Evolutionary conservation across 2,329 filamentous ascomycete genomes (phyloP).

Genomic region (Mycosphaerella arachidis): DNA sequence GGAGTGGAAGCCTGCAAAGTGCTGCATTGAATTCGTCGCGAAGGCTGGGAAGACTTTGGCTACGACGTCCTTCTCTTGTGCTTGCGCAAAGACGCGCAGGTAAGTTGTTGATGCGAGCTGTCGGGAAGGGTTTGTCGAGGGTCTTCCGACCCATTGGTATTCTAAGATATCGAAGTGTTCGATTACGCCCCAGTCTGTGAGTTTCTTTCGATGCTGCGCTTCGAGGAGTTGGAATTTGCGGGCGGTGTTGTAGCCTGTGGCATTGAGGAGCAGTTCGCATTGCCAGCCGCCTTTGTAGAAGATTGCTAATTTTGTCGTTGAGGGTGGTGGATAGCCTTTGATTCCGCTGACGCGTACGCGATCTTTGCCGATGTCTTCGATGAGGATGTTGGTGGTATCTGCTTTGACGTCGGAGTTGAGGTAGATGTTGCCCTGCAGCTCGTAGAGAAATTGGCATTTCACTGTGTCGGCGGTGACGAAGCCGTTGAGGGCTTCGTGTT

Average conservation of each 20-base stretch:
- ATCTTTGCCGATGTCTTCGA: conserved; percentile 48
- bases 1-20: conserved; percentile 26
- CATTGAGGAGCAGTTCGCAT: conserved; percentile 40
- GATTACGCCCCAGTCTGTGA: conserved; percentile 27
- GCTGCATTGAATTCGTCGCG: conserved; percentile 25
- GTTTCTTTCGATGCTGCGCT: conserved; percentile 38
- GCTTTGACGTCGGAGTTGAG: conserved; percentile 55
- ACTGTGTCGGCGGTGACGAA: conserved; percentile 45
- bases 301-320: conserved; percentile 48
- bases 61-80: conserved; percentile 20
- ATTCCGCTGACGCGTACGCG: conserved; percentile 46
- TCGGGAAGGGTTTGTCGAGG: conserved; percentile 34
- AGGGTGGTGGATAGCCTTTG: conserved; percentile 42
- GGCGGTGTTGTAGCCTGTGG: conserved; percentile 42
- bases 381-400: conserved; percentile 45
- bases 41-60: conserved; percentile 20
- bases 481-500: conserved; percentile 34
- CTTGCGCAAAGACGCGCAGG: conserved; percentile 38
- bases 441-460: conserved; percentile 50
- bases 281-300: conserved; percentile 44
- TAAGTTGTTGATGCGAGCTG: conserved; percentile 42
- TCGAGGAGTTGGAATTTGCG: conserved; percentile 44
- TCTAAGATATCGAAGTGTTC: conserved; percentile 25
- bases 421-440: conserved; percentile 52
- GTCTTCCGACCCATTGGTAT: conserved; percentile 28